phyloP scores from a whole-genome alignment of 495 filamentous ascomycete species.

The Aspergillus saccharolyticus region DNA sequence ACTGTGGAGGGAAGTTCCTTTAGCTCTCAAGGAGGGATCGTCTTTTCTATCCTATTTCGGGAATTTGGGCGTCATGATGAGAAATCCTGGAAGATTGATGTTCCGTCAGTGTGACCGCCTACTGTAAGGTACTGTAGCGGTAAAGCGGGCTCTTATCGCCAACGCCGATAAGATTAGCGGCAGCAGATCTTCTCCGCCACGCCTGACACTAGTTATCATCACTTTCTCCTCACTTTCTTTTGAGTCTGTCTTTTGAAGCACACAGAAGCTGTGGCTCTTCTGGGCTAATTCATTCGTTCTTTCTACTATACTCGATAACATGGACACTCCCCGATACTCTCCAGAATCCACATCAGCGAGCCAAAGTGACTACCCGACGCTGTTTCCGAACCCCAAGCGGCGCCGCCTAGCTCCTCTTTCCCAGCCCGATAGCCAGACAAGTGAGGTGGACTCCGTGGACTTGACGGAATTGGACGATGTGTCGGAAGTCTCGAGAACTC shows the following conservation, averaged over 20 bases:
- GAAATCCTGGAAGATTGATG: conserved; percentile 15
- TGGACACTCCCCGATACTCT: neutral
- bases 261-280: no score
- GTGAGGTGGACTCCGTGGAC: conserved; percentile 50
- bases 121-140: neutral
- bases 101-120: conserved; percentile 25
- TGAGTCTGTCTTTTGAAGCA: neutral
- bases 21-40: conserved; percentile 1
- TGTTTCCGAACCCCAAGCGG: neutral
- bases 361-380: neutral
- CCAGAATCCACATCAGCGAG: neutral
- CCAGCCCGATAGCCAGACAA: conserved; percentile 7
- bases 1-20: neutral
- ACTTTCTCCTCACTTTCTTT: neutral
- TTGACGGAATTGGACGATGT: conserved; percentile 53
- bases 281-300: neutral
- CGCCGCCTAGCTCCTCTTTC: neutral
- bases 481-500: conserved; percentile 37
- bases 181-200: conserved; percentile 1
- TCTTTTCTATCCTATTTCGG: conserved; percentile 26
- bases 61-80: conserved; percentile 27
- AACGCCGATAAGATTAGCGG: conserved; percentile 14
- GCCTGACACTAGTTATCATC: no score
- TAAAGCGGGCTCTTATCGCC: conserved; percentile 10
- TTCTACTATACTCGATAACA: neutral